A percentile compares a stretch with the other conserved stretches of the same genome.
phyloP scores from a whole-genome alignment of 352 stramenopile genomes.

The Globisporangium alternatum region DNA sequence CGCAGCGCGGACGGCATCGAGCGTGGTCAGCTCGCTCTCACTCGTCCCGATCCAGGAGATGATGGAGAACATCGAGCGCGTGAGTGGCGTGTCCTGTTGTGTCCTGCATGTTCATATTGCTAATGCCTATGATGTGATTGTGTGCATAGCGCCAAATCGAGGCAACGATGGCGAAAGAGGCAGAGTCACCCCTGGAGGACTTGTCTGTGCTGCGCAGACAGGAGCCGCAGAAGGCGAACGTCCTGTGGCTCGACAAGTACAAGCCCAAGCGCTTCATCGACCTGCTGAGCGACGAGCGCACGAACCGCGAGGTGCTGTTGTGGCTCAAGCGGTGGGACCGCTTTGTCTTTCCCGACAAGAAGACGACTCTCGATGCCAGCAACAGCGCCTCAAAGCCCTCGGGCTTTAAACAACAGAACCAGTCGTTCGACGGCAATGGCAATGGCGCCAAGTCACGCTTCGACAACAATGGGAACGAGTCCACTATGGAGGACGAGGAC shows the following conservation, averaged over 20 bases:
- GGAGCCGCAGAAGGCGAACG: conserved; percentile 19
- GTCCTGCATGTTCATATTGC: background rate
- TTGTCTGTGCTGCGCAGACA: background rate
- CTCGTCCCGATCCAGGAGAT: conserved; percentile 53
- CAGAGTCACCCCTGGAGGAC: conserved; percentile 10
- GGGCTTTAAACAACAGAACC: conserved; percentile 3
- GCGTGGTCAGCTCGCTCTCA: conserved; percentile 19
- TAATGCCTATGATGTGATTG: background rate
- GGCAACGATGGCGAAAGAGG: conserved; percentile 35
- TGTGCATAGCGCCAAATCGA: conserved; percentile 62
- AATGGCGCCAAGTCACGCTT: conserved; percentile 8
- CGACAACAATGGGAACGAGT: background rate
- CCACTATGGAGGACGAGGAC: conserved; percentile 24
- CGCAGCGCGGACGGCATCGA: conserved; percentile 15
- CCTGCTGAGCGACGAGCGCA: conserved; percentile 95
- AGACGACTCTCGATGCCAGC: conserved; percentile 10
- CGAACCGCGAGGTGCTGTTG: conserved; percentile 94
- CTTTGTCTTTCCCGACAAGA: conserved; percentile 91
- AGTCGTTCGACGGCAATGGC: conserved; percentile 13
- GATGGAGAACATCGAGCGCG: conserved; percentile 55
- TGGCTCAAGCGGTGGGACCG: conserved; percentile 95
- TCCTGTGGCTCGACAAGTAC: conserved; percentile 98
- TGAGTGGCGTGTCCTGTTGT: conserved; percentile 13
- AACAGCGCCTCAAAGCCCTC: conserved; percentile 2
- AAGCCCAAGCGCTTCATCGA: conserved; percentile 92